phyloP scores from a whole-genome alignment of 1,284 basidiomycete species.

The Xerocomus nothofagi region DNA sequence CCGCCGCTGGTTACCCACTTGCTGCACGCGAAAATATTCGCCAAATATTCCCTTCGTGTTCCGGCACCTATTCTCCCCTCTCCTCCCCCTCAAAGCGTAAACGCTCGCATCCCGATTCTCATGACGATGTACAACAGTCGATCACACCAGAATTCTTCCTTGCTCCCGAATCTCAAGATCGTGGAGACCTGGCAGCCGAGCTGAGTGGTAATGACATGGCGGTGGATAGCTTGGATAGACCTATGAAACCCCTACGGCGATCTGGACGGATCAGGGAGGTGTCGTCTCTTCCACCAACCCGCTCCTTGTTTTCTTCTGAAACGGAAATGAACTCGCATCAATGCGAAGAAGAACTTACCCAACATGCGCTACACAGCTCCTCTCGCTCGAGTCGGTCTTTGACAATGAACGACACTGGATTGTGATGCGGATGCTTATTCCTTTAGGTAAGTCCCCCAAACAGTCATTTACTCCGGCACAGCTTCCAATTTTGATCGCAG shows the following conservation, averaged over 20 bases:
- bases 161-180: conserved; percentile 26
- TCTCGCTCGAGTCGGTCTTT: conserved; percentile 17
- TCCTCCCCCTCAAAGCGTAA: conserved; percentile 39
- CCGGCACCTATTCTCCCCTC: conserved; percentile 29
- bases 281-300: conserved; percentile 26
- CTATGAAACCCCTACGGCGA: conserved; percentile 39
- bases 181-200: conserved; percentile 25
- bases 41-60: conserved; percentile 32
- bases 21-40: conserved; percentile 34
- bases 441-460: conserved; percentile 32
- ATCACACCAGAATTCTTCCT: conserved; percentile 12
- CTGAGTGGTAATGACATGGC: conserved; percentile 31
- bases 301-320: conserved; percentile 26
- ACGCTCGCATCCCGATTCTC: conserved; percentile 26
- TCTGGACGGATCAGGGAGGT: conserved; percentile 33
- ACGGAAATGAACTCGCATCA: conserved; percentile 39
- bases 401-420: conserved; percentile 31
- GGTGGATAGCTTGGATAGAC: conserved; percentile 29
- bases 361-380: conserved; percentile 24
- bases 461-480: conserved; percentile 6
- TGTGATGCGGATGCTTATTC: conserved; percentile 15
- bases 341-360: conserved; percentile 16
- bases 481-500: conserved; percentile 21
- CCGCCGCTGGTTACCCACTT: conserved; percentile 19
- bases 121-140: conserved; percentile 24